Conservation (phyloP, 345 rosid genomes). For the Balakata baccata region DNA sequence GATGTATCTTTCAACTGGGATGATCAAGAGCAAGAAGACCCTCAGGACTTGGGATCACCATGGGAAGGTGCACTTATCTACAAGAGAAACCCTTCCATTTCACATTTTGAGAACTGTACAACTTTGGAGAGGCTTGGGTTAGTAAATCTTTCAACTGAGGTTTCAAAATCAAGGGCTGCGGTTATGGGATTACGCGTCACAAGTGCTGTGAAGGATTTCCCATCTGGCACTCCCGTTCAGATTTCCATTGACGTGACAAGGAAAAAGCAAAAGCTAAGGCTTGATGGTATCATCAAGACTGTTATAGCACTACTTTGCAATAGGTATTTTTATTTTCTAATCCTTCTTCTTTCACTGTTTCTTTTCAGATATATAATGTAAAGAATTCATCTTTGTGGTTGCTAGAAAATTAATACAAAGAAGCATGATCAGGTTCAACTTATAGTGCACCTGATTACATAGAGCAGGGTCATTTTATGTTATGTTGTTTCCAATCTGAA, state of each 20-base stretch:
- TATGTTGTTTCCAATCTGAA: background rate
- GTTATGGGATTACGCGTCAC: conserved; percentile 80
- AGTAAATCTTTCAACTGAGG: conserved; percentile 55
- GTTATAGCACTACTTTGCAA: conserved; percentile 75
- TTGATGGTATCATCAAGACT: conserved; percentile 82
- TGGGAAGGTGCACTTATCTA: conserved; percentile 90
- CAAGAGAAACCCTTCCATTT: conserved; percentile 63
- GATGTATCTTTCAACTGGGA: conserved; percentile 62
- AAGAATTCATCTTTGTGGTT: background rate
- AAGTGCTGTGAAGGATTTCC: conserved; percentile 82
- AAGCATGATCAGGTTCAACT: background rate
- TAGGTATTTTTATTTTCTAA: conserved; percentile 42
- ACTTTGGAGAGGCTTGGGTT: conserved; percentile 96
- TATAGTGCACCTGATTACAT: background rate
- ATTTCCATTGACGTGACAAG: conserved; percentile 74
- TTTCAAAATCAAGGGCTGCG: conserved; percentile 71
- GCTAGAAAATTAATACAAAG: background rate
- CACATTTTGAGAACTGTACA: conserved; percentile 81
- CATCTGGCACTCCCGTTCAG: conserved; percentile 86
- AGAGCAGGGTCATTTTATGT: background rate
- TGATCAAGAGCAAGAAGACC: conserved; percentile 37
- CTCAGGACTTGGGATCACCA: conserved; percentile 57
- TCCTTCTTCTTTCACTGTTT: conserved; percentile 1
- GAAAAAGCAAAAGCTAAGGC: conserved; percentile 74
- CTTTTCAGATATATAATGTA: background rate